Percentiles rank a stretch among this genome's conserved stretches.
phyloP scores from a whole-genome alignment of 345 rosid species.

The Citrus mangshanensis region DNA sequence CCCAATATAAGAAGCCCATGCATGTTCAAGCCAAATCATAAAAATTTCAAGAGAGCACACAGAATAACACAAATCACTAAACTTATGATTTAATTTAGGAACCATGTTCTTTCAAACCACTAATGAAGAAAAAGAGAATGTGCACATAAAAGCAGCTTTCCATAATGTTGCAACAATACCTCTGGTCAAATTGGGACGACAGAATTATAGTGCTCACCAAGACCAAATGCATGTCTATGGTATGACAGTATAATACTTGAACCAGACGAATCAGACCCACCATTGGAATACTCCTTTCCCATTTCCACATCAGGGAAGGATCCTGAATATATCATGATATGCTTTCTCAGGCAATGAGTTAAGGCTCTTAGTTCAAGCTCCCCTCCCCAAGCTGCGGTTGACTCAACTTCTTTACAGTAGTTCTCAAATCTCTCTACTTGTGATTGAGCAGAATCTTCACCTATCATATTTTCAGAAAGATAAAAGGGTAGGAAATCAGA shows the following conservation, averaged over 20 bases:
- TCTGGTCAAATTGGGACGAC: slow-evolving; percentile 30
- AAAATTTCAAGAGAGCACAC: background rate
- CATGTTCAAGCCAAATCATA: background rate
- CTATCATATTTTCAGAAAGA: slow-evolving; percentile 36
- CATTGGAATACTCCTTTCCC: slow-evolving; percentile 58
- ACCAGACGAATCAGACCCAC: slow-evolving; percentile 12
- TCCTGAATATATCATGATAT: slow-evolving; percentile 56
- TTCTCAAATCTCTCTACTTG: slow-evolving; percentile 45
- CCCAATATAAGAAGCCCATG: too few relatives aligned
- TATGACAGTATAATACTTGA: slow-evolving; percentile 44
- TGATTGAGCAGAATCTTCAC: slow-evolving; percentile 32
- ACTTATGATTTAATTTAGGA: background rate
- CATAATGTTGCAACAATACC: background rate
- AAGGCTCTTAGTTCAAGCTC: slow-evolving; percentile 66
- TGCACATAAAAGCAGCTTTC: background rate
- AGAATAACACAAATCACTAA: background rate
- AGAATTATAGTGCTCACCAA: slow-evolving; percentile 68
- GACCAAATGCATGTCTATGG: slow-evolving; percentile 69
- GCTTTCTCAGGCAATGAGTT: slow-evolving; percentile 51
- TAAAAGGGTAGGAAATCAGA: slow-evolving; percentile 60
- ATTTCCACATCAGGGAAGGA: slow-evolving; percentile 72
- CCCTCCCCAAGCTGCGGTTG: slow-evolving; percentile 72
- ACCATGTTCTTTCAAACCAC: background rate
- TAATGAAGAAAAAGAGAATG: background rate
- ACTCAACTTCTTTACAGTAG: slow-evolving; percentile 62